phyloP scores from a whole-genome alignment of 345 rosid genomes.

The Dipteronia sinensis region DNA sequence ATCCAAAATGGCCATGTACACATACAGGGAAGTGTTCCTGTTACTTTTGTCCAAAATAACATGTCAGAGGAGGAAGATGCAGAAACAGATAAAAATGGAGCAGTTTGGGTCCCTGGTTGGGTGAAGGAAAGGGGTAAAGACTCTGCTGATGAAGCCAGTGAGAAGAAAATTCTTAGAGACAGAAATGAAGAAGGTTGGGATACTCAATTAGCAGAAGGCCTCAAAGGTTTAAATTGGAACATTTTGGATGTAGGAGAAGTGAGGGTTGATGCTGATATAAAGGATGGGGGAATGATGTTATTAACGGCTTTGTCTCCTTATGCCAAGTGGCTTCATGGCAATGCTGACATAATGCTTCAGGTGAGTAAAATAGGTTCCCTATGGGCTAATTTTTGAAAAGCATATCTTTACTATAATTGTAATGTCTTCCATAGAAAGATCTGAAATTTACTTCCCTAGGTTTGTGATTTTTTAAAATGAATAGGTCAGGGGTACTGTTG shows the following conservation, averaged over 20 bases:
- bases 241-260: slow-evolving; percentile 95
- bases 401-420: background rate
- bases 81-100: slow-evolving; percentile 54
- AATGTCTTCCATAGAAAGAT: background rate
- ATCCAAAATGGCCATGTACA: slow-evolving; percentile 97
- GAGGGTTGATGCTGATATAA: slow-evolving; percentile 88
- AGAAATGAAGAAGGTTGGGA: slow-evolving; percentile 89
- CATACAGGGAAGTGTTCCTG: slow-evolving; percentile 93
- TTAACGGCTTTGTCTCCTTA: slow-evolving; percentile 91
- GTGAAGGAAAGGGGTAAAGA: slow-evolving; percentile 64
- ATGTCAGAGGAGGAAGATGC: slow-evolving; percentile 60
- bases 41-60: slow-evolving; percentile 65
- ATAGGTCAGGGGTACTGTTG: slow-evolving; percentile 96
- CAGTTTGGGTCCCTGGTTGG: slow-evolving; percentile 75
- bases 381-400: background rate
- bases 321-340: slow-evolving; percentile 91
- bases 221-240: slow-evolving; percentile 87
- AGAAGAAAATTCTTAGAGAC: slow-evolving; percentile 66
- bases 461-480: slow-evolving; percentile 26
- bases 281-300: slow-evolving; percentile 98
- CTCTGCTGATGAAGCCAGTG: slow-evolving; percentile 46
- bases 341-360: slow-evolving; percentile 92
- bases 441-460: slow-evolving; percentile 4
- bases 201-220: slow-evolving; percentile 83
- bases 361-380: slow-evolving; percentile 36